phyloP scores from a whole-genome alignment of 2,329 filamentous ascomycete genomes.

The Verticillium longisporum region DNA sequence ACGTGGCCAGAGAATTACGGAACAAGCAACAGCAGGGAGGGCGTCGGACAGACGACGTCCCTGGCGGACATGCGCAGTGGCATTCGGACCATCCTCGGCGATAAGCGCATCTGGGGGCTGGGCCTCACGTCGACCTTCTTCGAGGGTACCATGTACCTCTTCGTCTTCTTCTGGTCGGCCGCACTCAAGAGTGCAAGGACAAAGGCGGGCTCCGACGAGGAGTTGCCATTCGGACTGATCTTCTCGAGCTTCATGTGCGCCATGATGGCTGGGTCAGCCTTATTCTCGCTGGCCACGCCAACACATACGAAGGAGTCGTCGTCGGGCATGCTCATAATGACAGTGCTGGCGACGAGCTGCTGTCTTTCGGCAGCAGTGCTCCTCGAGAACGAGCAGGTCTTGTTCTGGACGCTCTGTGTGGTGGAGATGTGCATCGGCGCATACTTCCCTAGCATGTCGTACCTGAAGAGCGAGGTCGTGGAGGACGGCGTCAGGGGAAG shows the following conservation, averaged over 20 bases:
- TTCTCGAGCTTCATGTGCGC: constrained; percentile 51
- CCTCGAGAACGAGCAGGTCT: constrained; percentile 30
- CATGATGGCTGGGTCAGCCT: constrained; percentile 48
- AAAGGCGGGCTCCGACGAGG: constrained; percentile 17
- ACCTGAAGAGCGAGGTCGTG: constrained; percentile 46
- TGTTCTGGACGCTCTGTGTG: constrained; percentile 50
- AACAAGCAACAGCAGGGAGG: constrained; percentile 1
- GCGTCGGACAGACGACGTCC: constrained; percentile 3
- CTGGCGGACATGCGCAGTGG: constrained; percentile 13
- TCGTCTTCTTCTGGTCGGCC: constrained; percentile 57
- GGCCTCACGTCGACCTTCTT: constrained; percentile 49
- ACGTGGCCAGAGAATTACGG: constrained; percentile 31
- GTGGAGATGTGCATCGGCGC: constrained; percentile 51
- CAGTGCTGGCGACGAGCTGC: constrained; percentile 22
- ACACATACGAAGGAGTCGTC: constrained; percentile 21
- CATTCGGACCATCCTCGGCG: constrained; percentile 21
- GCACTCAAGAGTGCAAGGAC: constrained; percentile 38
- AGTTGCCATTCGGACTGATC: constrained; percentile 39
- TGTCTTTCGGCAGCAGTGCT: constrained; percentile 34
- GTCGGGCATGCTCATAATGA: constrained; percentile 25
- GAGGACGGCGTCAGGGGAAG: constrained; percentile 45
- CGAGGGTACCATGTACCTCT: constrained; percentile 56
- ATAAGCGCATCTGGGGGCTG: constrained; percentile 43
- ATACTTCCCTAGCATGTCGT: constrained; percentile 50
- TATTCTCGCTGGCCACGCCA: constrained; percentile 29